Evolutionary conservation across 176 grass and related monocot genomes (phyloP), one percentile per base, ranked within the genome.

Genomic region (Chloris gayana): DNA sequence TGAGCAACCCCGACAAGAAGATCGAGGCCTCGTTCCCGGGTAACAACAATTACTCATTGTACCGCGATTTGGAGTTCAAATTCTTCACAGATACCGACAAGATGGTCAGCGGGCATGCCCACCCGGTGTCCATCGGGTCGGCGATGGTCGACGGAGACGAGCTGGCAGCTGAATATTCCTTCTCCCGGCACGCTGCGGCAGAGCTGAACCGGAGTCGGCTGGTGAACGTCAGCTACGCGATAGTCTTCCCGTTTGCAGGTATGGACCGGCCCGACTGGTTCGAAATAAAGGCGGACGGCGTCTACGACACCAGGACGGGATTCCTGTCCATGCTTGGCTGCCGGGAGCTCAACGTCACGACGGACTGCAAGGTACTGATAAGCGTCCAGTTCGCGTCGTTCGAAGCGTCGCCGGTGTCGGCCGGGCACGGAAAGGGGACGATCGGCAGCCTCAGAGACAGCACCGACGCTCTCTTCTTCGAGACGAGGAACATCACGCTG

Each of bases 361-460:
- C 57, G 4, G 89, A 97, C 75, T 97, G 83, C 18, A 1, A 75
- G 53, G 77, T 88, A 31, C 34, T 83, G 51, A 56, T 97, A 46
- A 86, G 76, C 1, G 41, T 87, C 17, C 74, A 85, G 17, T 47
- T 97, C 1, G 22, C 72, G 0, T 70, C 94, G 24, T 14, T 84
- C 14, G 56, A 82, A 12, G 41, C 78, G 32, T 25, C 4, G 2
- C n/a, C 58, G 7, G 22, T 53, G 19, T 17, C 2, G 34, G 34
- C 6, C 19, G 53, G 22, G 7, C 9, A 27, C 18, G 75, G 85
- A 21, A 78, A 11, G 7, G 94, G 85, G 14, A 73, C 10, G 4
- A 92, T 97, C 51, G 82, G 42, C 39, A 97, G 91, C 87, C 86
- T 76, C 57, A 97, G 91, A 14, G 2, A 35, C 9, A 81, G 72